Evolutionary conservation across 148 eudicot species (phyloP).

Genomic region (Polygonum maritimum): DNA sequence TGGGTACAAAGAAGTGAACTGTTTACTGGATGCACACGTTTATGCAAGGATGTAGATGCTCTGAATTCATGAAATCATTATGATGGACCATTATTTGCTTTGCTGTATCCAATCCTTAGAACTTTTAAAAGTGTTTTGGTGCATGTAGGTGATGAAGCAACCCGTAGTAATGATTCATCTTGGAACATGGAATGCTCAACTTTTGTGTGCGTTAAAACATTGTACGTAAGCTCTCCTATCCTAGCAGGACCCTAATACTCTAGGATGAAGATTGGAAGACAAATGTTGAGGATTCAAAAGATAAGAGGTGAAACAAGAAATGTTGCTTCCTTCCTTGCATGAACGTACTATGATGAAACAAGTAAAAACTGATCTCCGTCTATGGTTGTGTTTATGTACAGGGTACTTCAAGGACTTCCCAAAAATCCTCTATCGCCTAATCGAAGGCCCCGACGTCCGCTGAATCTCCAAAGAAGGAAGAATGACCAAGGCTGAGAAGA

Average conservation of each 20-base stretch:
- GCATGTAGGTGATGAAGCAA: conserved; percentile 74
- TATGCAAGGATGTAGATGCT: neutral
- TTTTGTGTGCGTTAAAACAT: conserved; percentile 55
- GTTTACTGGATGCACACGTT: neutral
- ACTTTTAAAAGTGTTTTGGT: conserved; percentile 6
- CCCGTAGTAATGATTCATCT: conserved; percentile 61
- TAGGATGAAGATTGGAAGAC: no score
- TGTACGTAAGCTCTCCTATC: conserved; percentile 95
- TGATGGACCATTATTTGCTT: neutral
- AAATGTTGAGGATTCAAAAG: no score
- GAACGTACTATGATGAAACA: no score
- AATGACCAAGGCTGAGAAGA: neutral
- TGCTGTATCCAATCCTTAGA: neutral
- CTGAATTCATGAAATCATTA: neutral
- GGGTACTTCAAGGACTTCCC: conserved; percentile 25
- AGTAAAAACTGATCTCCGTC: no score
- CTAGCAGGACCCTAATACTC: no score
- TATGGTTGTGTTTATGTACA: no score
- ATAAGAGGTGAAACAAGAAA: no score
- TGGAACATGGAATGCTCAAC: conserved; percentile 74
- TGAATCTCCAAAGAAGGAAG: neutral
- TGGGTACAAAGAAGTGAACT: neutral
- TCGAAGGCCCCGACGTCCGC: conserved; percentile 17
- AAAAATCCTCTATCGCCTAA: conserved; percentile 15
- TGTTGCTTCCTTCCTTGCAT: no score